Conservation (phyloP, 2,329 filamentous ascomycete genomes). For the Microdochium paspali region DNA sequence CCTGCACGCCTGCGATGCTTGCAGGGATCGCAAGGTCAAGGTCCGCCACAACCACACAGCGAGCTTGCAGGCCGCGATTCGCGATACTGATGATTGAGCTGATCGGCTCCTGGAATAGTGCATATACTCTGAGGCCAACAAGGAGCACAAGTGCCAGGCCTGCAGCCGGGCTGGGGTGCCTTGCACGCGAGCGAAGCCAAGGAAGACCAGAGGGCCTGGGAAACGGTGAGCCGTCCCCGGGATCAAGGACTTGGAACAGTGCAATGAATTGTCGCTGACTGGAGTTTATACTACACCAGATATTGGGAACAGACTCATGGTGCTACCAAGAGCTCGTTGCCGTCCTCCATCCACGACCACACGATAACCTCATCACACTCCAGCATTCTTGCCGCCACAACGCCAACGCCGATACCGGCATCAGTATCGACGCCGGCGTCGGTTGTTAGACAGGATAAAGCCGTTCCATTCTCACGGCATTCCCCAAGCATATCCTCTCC, state of each 20-base stretch:
- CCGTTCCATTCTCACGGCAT: background rate
- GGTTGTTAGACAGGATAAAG: too few relatives aligned
- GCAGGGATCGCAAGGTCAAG: background rate
- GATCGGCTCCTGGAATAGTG: background rate
- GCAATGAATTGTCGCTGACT: too few relatives aligned
- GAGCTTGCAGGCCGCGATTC: background rate
- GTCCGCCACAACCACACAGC: background rate
- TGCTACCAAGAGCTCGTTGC: too few relatives aligned
- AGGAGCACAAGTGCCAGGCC: background rate
- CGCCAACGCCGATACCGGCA: too few relatives aligned
- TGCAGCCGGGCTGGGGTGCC: background rate
- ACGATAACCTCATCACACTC: too few relatives aligned
- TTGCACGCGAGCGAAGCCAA: background rate
- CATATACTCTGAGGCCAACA: background rate
- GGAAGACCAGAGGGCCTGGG: background rate
- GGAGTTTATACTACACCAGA: too few relatives aligned
- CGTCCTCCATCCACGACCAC: too few relatives aligned
- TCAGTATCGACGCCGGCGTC: too few relatives aligned
- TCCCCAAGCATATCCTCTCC: background rate
- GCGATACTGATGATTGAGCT: background rate
- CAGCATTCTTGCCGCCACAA: too few relatives aligned
- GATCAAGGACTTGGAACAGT: too few relatives aligned
- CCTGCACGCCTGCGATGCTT: background rate
- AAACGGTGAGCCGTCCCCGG: too few relatives aligned
- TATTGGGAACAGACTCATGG: too few relatives aligned